These are phyloP conservation scores for Moniliella sp. DNA, from an alignment of 1,284 basidiomycete genomes.

Conservation along the genomic window DNA sequence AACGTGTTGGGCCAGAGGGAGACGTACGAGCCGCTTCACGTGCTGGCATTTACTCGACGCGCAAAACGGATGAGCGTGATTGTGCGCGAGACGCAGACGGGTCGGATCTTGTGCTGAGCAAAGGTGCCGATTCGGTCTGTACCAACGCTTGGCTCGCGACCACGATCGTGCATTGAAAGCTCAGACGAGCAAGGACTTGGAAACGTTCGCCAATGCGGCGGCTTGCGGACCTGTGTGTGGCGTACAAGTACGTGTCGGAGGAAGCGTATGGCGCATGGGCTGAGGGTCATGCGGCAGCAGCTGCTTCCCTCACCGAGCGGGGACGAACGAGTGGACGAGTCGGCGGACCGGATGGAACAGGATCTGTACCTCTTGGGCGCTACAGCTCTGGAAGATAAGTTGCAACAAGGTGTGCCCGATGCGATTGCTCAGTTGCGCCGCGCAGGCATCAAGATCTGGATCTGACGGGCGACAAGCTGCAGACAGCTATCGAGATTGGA, in stretches of 20 bases:
- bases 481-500: constrained; percentile 88
- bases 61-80: constrained; percentile 83
- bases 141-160: constrained; percentile 53
- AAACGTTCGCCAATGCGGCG: constrained; percentile 79
- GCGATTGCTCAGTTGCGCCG: constrained; percentile 74
- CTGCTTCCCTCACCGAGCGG: constrained; percentile 51
- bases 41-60: constrained; percentile 78
- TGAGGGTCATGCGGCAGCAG: constrained; percentile 58
- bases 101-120: constrained; percentile 62
- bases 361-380: constrained; percentile 68
- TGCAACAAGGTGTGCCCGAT: constrained; percentile 87
- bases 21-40: constrained; percentile 53
- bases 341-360: constrained; percentile 62
- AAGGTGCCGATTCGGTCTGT: constrained; percentile 90
- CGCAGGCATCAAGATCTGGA: constrained; percentile 93
- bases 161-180: constrained; percentile 56
- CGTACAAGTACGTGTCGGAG: constrained; percentile 56
- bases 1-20: constrained; percentile 75
- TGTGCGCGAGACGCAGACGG: constrained; percentile 62
- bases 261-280: constrained; percentile 66
- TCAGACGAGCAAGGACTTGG: constrained; percentile 63
- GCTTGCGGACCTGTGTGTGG: constrained; percentile 77
- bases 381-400: constrained; percentile 83
- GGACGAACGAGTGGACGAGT: constrained; percentile 73
- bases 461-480: constrained; percentile 85